phyloP scores from a whole-genome alignment of 495 filamentous ascomycete genomes.

The Penicillium paradoxum region DNA sequence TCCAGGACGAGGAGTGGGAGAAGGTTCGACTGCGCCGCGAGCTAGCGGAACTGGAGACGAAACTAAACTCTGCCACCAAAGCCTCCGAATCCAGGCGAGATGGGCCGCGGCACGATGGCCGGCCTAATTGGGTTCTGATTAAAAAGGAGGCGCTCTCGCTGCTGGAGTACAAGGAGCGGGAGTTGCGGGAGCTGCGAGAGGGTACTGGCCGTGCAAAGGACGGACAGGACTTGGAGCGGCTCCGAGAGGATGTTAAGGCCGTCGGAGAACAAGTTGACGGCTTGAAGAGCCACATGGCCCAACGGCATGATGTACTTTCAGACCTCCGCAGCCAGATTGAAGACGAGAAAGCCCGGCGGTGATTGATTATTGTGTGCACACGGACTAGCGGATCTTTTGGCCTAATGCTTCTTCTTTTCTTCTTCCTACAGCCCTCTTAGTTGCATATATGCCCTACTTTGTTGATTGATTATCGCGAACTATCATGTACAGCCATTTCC shows the following conservation, averaged over 20 bases:
- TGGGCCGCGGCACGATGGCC: slow-evolving; percentile 50
- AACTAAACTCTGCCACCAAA: slow-evolving; percentile 70
- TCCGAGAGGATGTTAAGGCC: slow-evolving; percentile 42
- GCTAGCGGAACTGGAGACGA: slow-evolving; percentile 77
- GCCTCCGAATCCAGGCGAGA: slow-evolving; percentile 54
- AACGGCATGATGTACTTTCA: slow-evolving; percentile 38
- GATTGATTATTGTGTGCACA: slow-evolving; percentile 2
- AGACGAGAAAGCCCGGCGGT: slow-evolving; percentile 40
- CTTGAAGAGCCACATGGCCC: slow-evolving; percentile 45
- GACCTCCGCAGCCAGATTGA: slow-evolving; percentile 46
- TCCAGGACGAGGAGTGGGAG: slow-evolving; percentile 87
- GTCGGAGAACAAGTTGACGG: slow-evolving; percentile 52
- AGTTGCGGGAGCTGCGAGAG: slow-evolving; percentile 43
- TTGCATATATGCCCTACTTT: slow-evolving; percentile 15
- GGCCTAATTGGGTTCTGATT: slow-evolving; percentile 63
- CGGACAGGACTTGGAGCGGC: slow-evolving; percentile 38
- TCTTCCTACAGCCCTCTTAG: slow-evolving; percentile 3
- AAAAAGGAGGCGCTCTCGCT: slow-evolving; percentile 91
- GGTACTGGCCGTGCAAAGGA: slow-evolving; percentile 43
- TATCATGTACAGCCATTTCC: slow-evolving; percentile 34
- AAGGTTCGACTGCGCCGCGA: slow-evolving; percentile 93
- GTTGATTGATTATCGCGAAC: slow-evolving; percentile 3
- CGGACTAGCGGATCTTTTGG: background rate
- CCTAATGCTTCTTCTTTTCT: slow-evolving; percentile 4
- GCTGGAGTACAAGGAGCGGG: slow-evolving; percentile 53